Conservation (phyloP, 306 rosid genomes). For the Ochetophila trinervis region DNA sequence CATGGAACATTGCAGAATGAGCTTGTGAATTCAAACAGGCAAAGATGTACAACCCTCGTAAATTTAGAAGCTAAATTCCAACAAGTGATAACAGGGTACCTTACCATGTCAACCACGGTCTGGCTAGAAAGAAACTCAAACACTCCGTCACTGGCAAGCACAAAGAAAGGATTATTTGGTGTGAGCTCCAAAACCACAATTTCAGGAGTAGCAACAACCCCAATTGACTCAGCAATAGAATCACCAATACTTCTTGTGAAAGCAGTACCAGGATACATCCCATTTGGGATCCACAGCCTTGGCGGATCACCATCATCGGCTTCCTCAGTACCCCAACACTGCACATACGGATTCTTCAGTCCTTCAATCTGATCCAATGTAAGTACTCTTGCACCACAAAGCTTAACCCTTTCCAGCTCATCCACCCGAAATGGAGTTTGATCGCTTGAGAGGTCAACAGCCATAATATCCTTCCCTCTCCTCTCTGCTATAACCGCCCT, state of each 20-base stretch:
- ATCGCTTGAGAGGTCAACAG: conserved; percentile 88
- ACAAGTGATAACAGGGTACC: conserved; percentile 22
- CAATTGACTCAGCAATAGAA: conserved; percentile 87
- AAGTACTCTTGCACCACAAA: conserved; percentile 92
- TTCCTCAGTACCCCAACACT: conserved; percentile 93
- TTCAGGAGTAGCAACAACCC: conserved; percentile 96
- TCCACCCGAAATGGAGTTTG: conserved; percentile 85
- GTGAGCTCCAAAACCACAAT: conserved; percentile 86
- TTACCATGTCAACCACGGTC: conserved; percentile 92
- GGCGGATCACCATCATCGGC: conserved; percentile 98
- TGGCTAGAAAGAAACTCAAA: conserved; percentile 98
- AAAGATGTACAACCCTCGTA: conserved; percentile 7
- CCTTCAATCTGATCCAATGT: conserved; percentile 99
- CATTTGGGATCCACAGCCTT: conserved; percentile 91
- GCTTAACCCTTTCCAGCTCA: conserved; percentile 81
- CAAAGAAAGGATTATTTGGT: conserved; percentile 78
- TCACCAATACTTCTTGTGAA: conserved; percentile 95
- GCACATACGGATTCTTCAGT: conserved; percentile 86
- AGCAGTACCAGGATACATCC: conserved; percentile 98
- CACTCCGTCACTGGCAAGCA: conserved; percentile 95
- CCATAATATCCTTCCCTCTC: conserved; percentile 72
- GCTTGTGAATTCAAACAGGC: not conserved
- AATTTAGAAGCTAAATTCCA: conserved; percentile 15
- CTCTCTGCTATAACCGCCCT: conserved; percentile 88
- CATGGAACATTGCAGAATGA: not conserved